These are phyloP conservation scores for barrel medic (Medicago truncatula) DNA, from an alignment of 306 rosid genomes.

Conservation along the genomic window DNA sequence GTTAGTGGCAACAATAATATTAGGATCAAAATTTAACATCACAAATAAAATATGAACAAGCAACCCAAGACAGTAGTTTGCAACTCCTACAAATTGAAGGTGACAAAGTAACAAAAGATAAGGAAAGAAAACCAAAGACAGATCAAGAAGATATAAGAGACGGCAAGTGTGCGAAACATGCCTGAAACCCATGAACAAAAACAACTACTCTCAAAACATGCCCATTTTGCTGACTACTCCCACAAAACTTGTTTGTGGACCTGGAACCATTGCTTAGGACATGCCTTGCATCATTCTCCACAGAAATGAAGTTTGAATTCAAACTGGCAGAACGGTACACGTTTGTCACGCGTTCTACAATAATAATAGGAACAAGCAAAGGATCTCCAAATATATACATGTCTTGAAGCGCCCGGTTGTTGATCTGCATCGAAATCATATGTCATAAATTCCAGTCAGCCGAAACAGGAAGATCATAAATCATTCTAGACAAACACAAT, in stretches of 20 bases:
- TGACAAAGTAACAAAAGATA: background rate
- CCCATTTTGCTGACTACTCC: slow-evolving; percentile 49
- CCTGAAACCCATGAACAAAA: slow-evolving; percentile 99
- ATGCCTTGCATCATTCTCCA: slow-evolving; percentile 49
- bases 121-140: slow-evolving; percentile 27
- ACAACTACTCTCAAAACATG: slow-evolving; percentile 78
- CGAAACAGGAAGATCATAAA: slow-evolving; percentile 28
- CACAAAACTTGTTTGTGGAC: slow-evolving; percentile 47
- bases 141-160: slow-evolving; percentile 29
- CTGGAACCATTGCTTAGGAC: slow-evolving; percentile 52
- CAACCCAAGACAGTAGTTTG: too few species aligned
- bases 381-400: slow-evolving; percentile 84
- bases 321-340: slow-evolving; percentile 60
- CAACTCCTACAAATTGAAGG: background rate
- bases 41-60: too few species aligned
- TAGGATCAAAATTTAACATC: too few species aligned
- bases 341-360: slow-evolving; percentile 72
- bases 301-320: slow-evolving; percentile 59
- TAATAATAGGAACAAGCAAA: slow-evolving; percentile 74
- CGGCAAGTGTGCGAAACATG: slow-evolving; percentile 52
- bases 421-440: slow-evolving; percentile 68
- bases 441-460: slow-evolving; percentile 32
- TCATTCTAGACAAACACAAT: slow-evolving; percentile 23
- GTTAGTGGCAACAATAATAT: too few species aligned
- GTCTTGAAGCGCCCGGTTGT: slow-evolving; percentile 86